Evolutionary conservation across 345 rosid species (phyloP).

Genomic region (Lepidium africanum): DNA sequence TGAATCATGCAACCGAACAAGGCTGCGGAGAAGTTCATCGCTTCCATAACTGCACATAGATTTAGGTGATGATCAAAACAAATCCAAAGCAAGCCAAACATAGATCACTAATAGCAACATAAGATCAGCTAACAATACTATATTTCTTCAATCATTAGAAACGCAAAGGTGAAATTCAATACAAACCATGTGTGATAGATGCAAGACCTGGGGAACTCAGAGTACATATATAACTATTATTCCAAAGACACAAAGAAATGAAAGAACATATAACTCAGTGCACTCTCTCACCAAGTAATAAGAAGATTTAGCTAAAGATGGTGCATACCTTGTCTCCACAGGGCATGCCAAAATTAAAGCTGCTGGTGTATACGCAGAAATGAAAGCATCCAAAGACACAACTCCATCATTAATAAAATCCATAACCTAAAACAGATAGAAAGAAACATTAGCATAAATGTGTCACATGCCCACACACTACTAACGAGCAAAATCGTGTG

Average conservation of each 20-base stretch:
- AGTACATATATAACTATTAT: neutral
- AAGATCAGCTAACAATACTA: neutral
- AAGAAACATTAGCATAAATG: neutral
- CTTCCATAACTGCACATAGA: constrained; percentile 61
- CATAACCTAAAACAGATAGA: constrained; percentile 55
- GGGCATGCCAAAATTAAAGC: constrained; percentile 60
- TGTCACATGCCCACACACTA: neutral
- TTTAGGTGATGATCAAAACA: constrained; percentile 7
- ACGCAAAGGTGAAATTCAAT: neutral
- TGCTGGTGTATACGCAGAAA: constrained; percentile 60
- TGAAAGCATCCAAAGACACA: constrained; percentile 80
- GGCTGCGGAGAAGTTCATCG: constrained; percentile 61
- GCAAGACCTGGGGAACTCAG: neutral
- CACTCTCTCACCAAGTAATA: neutral
- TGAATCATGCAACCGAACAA: constrained; percentile 71
- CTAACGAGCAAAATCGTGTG: neutral
- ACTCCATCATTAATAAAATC: constrained; percentile 94
- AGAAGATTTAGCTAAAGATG: neutral
- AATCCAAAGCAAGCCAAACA: neutral
- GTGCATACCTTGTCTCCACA: constrained; percentile 64
- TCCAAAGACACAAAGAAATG: neutral
- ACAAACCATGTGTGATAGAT: neutral
- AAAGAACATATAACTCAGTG: too few relatives aligned
- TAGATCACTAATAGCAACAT: neutral
- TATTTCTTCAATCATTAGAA: constrained; percentile 5